Evolutionary conservation across 805 yeast genomes (phyloP).

Genomic region (Yarrowia yakushimensis): DNA sequence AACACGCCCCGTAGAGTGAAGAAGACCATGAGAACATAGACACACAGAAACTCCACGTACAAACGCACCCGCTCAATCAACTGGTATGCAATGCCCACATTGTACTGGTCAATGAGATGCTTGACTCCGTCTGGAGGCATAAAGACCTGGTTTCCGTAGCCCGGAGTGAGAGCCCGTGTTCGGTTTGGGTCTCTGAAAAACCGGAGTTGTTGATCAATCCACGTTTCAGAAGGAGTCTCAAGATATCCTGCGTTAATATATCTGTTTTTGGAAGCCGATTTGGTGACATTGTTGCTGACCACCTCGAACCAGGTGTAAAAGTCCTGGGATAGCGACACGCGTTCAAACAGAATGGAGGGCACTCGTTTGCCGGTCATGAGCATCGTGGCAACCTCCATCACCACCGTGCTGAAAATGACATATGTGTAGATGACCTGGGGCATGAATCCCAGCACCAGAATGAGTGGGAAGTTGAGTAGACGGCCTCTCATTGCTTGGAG

Average conservation of each 20-base stretch:
- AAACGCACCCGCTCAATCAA: not conserved
- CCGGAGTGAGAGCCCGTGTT: not conserved
- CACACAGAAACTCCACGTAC: not conserved
- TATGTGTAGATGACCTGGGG: constrained; percentile 61
- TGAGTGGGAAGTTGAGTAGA: constrained; percentile 50
- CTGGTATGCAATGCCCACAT: constrained; percentile 2
- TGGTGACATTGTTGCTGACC: constrained; percentile 1
- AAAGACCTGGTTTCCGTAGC: constrained; percentile 15
- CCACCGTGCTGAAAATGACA: constrained; percentile 40
- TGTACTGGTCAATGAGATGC: constrained; percentile 14
- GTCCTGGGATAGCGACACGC: not conserved
- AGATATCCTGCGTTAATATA: constrained; percentile 10
- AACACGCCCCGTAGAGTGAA: not conserved
- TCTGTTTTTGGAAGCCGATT: constrained; percentile 11
- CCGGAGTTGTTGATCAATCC: constrained; percentile 1
- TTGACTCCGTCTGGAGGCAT: constrained; percentile 11
- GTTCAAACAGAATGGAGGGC: constrained; percentile 16
- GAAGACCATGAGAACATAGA: not conserved
- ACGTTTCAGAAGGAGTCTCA: constrained; percentile 12
- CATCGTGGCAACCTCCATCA: constrained; percentile 7
- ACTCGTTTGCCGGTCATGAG: constrained; percentile 15
- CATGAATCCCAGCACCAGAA: constrained; percentile 54
- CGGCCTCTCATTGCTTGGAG: constrained; percentile 43
- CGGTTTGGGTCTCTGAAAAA: not conserved
- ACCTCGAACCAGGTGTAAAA: constrained; percentile 16